Conservation (phyloP, 2,329 filamentous ascomycete genomes). For the Apiospora sp. region DNA sequence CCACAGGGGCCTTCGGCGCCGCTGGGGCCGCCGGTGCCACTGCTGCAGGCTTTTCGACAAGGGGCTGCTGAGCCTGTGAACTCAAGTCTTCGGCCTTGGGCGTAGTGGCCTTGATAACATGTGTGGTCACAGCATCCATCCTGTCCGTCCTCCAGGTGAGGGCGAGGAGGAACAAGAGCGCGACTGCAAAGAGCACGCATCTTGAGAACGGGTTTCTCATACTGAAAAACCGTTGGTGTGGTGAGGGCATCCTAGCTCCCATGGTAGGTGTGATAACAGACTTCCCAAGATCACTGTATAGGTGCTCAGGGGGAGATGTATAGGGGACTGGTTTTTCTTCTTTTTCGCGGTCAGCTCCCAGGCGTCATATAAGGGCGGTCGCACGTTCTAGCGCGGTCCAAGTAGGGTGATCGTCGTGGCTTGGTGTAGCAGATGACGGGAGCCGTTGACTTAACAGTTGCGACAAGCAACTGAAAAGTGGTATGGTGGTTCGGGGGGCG, state of each 20-base stretch:
- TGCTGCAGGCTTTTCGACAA: constrained; percentile 38
- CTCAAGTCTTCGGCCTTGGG: constrained; percentile 39
- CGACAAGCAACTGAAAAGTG: neutral
- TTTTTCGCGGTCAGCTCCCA: neutral
- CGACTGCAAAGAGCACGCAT: constrained; percentile 53
- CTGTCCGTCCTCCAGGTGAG: constrained; percentile 51
- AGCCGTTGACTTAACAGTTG: constrained; percentile 17
- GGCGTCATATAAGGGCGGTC: constrained; percentile 7
- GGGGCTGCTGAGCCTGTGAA: constrained; percentile 37
- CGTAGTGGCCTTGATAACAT: constrained; percentile 51
- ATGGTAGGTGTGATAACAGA: constrained; percentile 39
- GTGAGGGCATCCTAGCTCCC: constrained; percentile 49
- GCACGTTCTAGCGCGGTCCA: constrained; percentile 11
- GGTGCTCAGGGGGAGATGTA: constrained; percentile 3
- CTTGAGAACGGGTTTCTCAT: constrained; percentile 58
- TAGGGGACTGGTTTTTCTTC: neutral
- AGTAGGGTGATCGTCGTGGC: neutral
- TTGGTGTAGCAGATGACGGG: constrained; percentile 16
- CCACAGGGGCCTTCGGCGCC: constrained; percentile 26
- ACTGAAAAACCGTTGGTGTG: constrained; percentile 53
- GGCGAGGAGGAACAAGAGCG: constrained; percentile 52
- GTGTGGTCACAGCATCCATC: constrained; percentile 48
- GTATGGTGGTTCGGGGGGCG: constrained; percentile 20
- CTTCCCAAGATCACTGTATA: neutral
- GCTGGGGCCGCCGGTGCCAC: constrained; percentile 26